Conservation (phyloP, 2,329 filamentous ascomycete species). For the Trichoderma guizhouense region DNA sequence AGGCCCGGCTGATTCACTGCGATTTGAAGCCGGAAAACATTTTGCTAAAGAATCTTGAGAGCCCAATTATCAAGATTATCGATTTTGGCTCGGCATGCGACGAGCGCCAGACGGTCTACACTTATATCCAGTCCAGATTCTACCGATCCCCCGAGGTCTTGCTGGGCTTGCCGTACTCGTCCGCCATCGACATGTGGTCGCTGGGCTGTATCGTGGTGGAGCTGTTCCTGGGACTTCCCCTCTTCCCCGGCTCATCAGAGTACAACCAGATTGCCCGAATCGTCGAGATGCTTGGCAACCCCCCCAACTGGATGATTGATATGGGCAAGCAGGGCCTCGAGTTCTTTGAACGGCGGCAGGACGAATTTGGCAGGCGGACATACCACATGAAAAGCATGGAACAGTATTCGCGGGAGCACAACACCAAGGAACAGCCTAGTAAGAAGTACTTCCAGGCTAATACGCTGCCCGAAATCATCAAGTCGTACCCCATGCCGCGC, state of each 20-base stretch:
- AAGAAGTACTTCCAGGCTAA: slow-evolving; percentile 99
- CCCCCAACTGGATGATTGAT: slow-evolving; percentile 98
- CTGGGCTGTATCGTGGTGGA: slow-evolving; percentile 97
- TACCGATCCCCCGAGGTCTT: slow-evolving; percentile 96
- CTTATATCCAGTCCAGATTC: slow-evolving; percentile 97
- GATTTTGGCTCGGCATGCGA: slow-evolving; percentile 99
- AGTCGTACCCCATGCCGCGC: slow-evolving; percentile 94
- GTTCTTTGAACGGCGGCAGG: slow-evolving; percentile 89
- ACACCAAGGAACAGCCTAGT: slow-evolving; percentile 96
- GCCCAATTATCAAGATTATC: slow-evolving; percentile 99
- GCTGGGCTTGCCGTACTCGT: slow-evolving; percentile 93
- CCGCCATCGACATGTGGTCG: slow-evolving; percentile 99
- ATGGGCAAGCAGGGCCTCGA: slow-evolving; percentile 97
- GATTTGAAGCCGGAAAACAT: slow-evolving; percentile 99
- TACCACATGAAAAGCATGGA: slow-evolving; percentile 97
- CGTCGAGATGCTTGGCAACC: slow-evolving; percentile 95
- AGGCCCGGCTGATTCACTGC: slow-evolving; percentile 94
- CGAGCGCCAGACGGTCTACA: slow-evolving; percentile 97
- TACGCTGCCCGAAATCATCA: slow-evolving; percentile 93
- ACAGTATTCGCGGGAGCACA: slow-evolving; percentile 92
- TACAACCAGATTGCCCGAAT: slow-evolving; percentile 98
- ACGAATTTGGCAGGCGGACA: slow-evolving; percentile 87
- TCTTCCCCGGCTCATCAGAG: slow-evolving; percentile 96
- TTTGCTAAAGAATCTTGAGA: slow-evolving; percentile 93
- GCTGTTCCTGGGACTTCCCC: slow-evolving; percentile 85